These are phyloP conservation scores for Dioscorea zingiberensis DNA, from an alignment of 106 monocot species.

Conservation along the genomic window DNA sequence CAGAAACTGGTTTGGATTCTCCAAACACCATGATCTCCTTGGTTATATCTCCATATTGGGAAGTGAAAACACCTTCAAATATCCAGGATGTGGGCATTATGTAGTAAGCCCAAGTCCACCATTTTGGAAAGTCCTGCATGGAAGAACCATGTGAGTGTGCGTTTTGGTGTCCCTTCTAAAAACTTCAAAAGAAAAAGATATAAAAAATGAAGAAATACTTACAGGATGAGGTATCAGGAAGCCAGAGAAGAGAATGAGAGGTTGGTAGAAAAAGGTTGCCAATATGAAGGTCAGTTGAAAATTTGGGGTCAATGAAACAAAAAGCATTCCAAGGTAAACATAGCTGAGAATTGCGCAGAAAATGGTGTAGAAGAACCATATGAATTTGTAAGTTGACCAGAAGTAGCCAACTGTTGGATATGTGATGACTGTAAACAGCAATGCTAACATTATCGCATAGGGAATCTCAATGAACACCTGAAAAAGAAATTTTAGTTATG, in stretches of 20 bases:
- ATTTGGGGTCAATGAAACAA: slow-evolving; percentile 56
- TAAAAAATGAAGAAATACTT: slow-evolving; percentile 14
- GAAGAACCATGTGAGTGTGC: neutral
- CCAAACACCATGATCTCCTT: slow-evolving; percentile 51
- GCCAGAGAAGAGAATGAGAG: slow-evolving; percentile 46
- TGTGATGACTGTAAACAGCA: slow-evolving; percentile 33
- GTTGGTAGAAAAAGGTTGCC: slow-evolving; percentile 27
- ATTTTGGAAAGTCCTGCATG: slow-evolving; percentile 78
- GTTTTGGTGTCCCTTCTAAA: too few relatives aligned
- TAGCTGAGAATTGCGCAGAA: slow-evolving; percentile 44
- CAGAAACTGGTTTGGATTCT: slow-evolving; percentile 34
- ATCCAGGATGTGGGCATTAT: slow-evolving; percentile 53
- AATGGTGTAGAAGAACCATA: slow-evolving; percentile 58
- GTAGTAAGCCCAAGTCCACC: slow-evolving; percentile 85
- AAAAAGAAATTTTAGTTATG: neutral
- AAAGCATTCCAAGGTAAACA: slow-evolving; percentile 51
- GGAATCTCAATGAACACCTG: slow-evolving; percentile 63
- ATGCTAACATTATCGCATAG: slow-evolving; percentile 38
- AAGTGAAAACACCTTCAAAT: slow-evolving; percentile 49
- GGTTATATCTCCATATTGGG: slow-evolving; percentile 58
- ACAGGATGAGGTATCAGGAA: slow-evolving; percentile 53
- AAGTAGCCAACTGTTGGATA: slow-evolving; percentile 55
- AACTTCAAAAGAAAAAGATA: neutral
- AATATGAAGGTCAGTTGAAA: slow-evolving; percentile 44
- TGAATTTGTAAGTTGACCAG: slow-evolving; percentile 41